Conservation (phyloP, 106 monocot species). For the Apostasia ramifera region DNA sequence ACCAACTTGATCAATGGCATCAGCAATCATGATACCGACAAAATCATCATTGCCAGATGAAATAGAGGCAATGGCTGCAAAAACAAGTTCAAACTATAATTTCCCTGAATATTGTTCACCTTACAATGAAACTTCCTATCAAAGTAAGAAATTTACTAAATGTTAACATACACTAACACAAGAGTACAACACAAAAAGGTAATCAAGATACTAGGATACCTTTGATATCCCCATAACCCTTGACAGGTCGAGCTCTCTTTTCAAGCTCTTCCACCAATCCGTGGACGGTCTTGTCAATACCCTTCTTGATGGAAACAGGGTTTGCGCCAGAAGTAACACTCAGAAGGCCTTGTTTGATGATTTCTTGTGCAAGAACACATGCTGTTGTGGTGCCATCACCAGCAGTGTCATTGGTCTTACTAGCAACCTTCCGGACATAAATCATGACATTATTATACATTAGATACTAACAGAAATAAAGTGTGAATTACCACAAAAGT, state of each 20-base stretch:
- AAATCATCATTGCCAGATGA: slow-evolving; percentile 77
- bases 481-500: no score
- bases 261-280: slow-evolving; percentile 61
- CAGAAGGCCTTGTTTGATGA: slow-evolving; percentile 57
- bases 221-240: slow-evolving; percentile 67
- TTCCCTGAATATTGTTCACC: no score
- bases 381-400: slow-evolving; percentile 81
- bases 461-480: no score
- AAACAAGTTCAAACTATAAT: background rate
- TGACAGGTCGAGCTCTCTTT: slow-evolving; percentile 50
- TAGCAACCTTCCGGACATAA: slow-evolving; percentile 38
- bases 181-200: no score
- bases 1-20: slow-evolving; percentile 80
- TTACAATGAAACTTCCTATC: no score
- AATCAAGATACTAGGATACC: slow-evolving; percentile 16
- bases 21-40: slow-evolving; percentile 77
- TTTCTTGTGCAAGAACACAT: slow-evolving; percentile 65
- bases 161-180: no score
- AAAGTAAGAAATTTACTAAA: no score
- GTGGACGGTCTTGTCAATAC: slow-evolving; percentile 66
- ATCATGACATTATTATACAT: no score
- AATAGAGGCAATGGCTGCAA: slow-evolving; percentile 65
- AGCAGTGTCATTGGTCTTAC: slow-evolving; percentile 76
- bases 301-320: slow-evolving; percentile 75
- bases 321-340: slow-evolving; percentile 79